phyloP scores from a whole-genome alignment of 345 rosid species.

The Aegle marmelos region DNA sequence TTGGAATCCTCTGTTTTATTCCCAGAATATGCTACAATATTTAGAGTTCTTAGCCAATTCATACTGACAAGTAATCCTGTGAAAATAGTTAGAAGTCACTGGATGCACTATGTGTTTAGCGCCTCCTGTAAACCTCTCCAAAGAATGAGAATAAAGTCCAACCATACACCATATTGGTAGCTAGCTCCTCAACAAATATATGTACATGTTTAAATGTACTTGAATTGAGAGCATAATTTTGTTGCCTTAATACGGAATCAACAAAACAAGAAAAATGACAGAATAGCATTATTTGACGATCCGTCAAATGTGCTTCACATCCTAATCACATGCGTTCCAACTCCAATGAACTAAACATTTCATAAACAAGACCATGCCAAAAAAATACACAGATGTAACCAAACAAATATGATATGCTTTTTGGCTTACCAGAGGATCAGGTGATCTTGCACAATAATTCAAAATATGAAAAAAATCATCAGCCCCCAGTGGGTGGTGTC shows the following conservation, averaged over 20 bases:
- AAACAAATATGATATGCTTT: slow-evolving; percentile 12
- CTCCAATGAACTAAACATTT: neutral
- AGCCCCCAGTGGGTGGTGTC: slow-evolving; percentile 26
- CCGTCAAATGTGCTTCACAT: neutral
- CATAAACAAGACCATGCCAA: slow-evolving; percentile 3
- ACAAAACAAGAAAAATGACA: neutral
- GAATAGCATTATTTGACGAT: neutral
- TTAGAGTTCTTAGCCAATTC: neutral
- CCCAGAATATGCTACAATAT: neutral
- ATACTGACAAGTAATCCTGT: neutral
- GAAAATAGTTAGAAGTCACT: slow-evolving; percentile 1
- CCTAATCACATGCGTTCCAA: neutral
- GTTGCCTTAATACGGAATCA: neutral
- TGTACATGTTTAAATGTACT: neutral
- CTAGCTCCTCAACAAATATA: neutral
- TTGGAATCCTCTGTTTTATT: neutral
- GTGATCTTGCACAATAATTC: slow-evolving; percentile 56
- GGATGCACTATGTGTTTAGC: no score
- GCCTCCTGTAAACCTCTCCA: neutral
- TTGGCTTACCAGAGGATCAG: slow-evolving; percentile 73
- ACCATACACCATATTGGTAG: neutral
- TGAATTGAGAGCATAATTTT: neutral
- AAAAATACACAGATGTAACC: neutral
- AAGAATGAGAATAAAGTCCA: neutral
- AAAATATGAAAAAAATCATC: slow-evolving; percentile 56